These are phyloP conservation scores for Fagopyrum tataricum DNA, from an alignment of 148 eudicot species.

Conservation along the genomic window DNA sequence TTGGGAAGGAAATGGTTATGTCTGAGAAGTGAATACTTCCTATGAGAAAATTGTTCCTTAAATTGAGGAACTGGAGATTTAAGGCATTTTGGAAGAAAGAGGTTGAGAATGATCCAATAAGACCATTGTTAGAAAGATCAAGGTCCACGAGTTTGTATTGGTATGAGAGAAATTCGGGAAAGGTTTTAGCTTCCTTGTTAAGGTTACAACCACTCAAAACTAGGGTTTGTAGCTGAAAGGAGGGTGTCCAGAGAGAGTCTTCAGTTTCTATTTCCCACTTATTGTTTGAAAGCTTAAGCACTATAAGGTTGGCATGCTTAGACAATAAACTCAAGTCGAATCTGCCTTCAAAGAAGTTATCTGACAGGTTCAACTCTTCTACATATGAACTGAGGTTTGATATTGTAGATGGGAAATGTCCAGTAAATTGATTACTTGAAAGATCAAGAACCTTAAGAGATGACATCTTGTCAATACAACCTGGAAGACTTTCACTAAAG, in stretches of 20 bases:
- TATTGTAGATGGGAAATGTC: not conserved
- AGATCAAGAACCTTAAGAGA: not conserved
- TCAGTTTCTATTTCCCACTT: not conserved
- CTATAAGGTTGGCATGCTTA: not conserved
- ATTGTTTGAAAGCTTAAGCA: not conserved
- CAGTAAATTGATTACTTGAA: not conserved
- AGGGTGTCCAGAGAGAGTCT: not conserved
- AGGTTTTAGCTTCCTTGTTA: not conserved
- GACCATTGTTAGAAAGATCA: conserved; percentile 14
- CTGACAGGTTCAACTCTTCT: not conserved
- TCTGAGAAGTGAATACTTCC: too few species aligned
- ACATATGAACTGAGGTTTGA: not conserved
- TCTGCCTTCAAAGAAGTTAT: not conserved
- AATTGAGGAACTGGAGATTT: not conserved
- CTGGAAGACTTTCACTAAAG: not conserved
- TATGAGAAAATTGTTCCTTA: not conserved
- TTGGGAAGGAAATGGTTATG: too few species aligned
- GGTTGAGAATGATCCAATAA: conserved; percentile 4
- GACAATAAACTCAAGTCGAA: not conserved
- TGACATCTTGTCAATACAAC: not conserved
- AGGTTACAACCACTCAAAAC: not conserved
- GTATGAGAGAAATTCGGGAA: not conserved
- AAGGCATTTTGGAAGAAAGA: conserved; percentile 12
- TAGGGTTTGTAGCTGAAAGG: not conserved
- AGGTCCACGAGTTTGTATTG: not conserved